Evolutionary conservation across 768 basidiomycete species (phyloP).

Genomic region (Tulasnella sp.): DNA sequence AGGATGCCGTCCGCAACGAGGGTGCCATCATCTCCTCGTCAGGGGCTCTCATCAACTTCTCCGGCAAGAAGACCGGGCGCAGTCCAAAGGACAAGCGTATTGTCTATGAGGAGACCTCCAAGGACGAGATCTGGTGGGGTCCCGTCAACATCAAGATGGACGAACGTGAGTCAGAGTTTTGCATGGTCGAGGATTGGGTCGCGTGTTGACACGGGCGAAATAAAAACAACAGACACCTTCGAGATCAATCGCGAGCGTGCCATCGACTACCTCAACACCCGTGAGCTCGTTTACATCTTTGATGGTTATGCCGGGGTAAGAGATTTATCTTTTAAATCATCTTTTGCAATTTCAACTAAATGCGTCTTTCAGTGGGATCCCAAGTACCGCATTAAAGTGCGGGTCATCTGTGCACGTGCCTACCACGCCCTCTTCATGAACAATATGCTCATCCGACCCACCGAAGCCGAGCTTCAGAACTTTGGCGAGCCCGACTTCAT

Average conservation of each 20-base stretch:
- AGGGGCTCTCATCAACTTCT: conserved; percentile 98
- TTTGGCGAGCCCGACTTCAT: conserved; percentile 99
- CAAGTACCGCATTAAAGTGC: conserved; percentile 98
- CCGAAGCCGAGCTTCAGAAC: conserved; percentile 80
- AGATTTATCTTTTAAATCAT: not conserved
- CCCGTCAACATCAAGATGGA: conserved; percentile 99
- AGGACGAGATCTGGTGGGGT: conserved; percentile 99
- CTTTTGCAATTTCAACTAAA: not conserved
- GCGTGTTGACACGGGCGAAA: not conserved
- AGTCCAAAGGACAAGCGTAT: conserved; percentile 99
- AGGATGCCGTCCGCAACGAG: conserved; percentile 97
- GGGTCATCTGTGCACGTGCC: conserved; percentile 94
- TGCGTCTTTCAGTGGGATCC: conserved; percentile 63
- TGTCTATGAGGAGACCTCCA: conserved; percentile 92
- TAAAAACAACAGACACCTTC: conserved; percentile 81
- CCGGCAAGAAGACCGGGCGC: conserved; percentile 97
- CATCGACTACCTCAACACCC: conserved; percentile 97
- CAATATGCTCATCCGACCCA: conserved; percentile 99
- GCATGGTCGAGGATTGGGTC: not conserved
- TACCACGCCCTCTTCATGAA: conserved; percentile 99
- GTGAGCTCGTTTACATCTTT: conserved; percentile 96
- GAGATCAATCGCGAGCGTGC: conserved; percentile 99
- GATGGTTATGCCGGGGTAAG: conserved; percentile 78
- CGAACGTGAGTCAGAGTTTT: conserved; percentile 42
- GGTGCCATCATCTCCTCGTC: conserved; percentile 95